A percentile compares a stretch with the other conserved stretches of the same genome.
These are phyloP conservation scores for Liriodendron chinense DNA, from an alignment of 164 flowering plant genomes.

Conservation along the genomic window DNA sequence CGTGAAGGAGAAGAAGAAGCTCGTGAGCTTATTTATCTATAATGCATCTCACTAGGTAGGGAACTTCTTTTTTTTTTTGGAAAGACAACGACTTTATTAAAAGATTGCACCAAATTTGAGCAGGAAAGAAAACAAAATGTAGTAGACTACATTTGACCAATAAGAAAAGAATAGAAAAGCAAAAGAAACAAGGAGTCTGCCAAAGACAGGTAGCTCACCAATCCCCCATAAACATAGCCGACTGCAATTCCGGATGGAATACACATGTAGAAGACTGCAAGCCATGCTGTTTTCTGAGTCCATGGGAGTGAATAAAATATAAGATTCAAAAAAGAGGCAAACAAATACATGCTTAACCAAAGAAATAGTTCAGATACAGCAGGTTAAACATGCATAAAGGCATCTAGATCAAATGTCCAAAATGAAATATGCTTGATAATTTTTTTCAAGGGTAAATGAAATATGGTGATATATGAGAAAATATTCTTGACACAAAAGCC, in stretches of 20 bases:
- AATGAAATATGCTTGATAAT: background rate
- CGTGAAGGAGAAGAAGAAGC: too few relatives aligned
- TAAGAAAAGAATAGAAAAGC: background rate
- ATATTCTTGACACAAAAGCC: background rate
- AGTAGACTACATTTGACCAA: background rate
- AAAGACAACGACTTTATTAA: too few relatives aligned
- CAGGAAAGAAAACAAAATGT: too few relatives aligned
- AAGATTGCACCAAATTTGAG: too few relatives aligned
- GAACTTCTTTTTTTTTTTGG: too few relatives aligned
- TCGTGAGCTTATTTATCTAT: too few relatives aligned
- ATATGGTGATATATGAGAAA: background rate
- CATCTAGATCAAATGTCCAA: background rate
- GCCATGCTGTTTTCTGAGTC: slow-evolving; percentile 68
- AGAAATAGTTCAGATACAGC: background rate
- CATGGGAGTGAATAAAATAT: slow-evolving; percentile 3
- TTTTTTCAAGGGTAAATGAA: too few relatives aligned
- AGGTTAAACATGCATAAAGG: background rate
- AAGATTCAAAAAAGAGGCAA: background rate
- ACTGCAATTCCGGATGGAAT: slow-evolving; percentile 69
- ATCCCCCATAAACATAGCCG: slow-evolving; percentile 77
- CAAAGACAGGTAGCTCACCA: slow-evolving; percentile 33
- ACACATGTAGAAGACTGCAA: slow-evolving; percentile 69
- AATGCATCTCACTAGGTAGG: too few relatives aligned
- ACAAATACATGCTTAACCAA: background rate
- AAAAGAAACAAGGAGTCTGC: background rate